Evolutionary conservation across 441 rosid species (phyloP).

Genomic region (Codiaeum variegatum): DNA sequence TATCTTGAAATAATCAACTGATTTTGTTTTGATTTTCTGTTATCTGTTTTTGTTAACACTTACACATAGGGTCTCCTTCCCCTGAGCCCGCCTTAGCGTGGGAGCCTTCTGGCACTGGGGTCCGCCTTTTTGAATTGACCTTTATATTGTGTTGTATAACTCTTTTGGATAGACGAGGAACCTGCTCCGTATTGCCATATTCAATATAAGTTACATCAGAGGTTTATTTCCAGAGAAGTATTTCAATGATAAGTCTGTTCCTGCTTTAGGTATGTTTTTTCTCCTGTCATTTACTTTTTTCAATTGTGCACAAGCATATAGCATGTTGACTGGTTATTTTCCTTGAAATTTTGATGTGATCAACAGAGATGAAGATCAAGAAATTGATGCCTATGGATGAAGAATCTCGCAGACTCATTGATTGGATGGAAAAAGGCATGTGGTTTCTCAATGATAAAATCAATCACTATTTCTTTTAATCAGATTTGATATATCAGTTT

Average conservation of each 20-base stretch:
- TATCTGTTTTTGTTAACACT: neutral
- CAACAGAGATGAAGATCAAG: conserved; percentile 90
- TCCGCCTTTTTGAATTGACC: too few species aligned
- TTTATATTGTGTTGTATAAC: neutral
- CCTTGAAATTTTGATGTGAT: conserved; percentile 14
- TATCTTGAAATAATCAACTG: neutral
- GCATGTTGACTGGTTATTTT: neutral
- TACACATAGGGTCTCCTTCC: too few species aligned
- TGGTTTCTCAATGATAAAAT: neutral
- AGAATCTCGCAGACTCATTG: conserved; percentile 88
- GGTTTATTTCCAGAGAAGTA: conserved; percentile 95
- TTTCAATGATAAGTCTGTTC: conserved; percentile 90
- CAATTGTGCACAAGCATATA: neutral
- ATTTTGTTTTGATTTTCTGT: neutral
- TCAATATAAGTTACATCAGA: conserved; percentile 93
- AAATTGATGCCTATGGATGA: conserved; percentile 95
- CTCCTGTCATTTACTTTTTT: neutral
- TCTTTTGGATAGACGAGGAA: conserved; percentile 48
- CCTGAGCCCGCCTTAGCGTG: too few species aligned
- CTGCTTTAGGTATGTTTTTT: conserved; percentile 38
- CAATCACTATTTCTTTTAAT: neutral
- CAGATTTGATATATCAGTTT: neutral
- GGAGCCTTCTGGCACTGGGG: too few species aligned
- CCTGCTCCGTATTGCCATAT: conserved; percentile 86
- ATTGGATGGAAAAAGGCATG: conserved; percentile 96